phyloP scores from a whole-genome alignment of 345 rosid species.

The Hevea brasiliensis region DNA sequence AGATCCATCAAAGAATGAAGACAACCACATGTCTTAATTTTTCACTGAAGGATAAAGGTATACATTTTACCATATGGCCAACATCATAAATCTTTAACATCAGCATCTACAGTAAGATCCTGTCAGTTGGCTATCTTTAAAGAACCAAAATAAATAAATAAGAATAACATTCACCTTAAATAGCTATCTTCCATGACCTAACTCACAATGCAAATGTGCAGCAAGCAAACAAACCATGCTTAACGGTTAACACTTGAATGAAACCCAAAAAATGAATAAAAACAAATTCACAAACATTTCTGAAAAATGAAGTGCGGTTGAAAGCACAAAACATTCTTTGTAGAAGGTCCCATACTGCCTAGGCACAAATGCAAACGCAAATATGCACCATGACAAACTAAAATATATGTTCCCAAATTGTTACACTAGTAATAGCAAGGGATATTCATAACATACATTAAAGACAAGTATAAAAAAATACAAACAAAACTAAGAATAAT shows the following conservation, averaged over 20 bases:
- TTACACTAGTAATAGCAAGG: not conserved
- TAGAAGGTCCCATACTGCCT: not conserved
- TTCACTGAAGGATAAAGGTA: not conserved
- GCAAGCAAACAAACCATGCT: not conserved
- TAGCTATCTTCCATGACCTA: not conserved
- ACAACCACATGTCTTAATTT: not conserved
- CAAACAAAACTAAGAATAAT: not conserved
- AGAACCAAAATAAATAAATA: not conserved
- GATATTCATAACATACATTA: not conserved
- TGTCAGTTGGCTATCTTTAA: not conserved
- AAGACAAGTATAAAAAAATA: not conserved
- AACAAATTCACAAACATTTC: no score
- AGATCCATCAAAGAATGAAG: not conserved
- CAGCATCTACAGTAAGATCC: not conserved
- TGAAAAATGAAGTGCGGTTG: no score
- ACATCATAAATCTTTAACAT: slow-evolving; percentile 5
- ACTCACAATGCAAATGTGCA: not conserved
- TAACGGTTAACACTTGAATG: no score
- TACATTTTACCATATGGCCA: not conserved
- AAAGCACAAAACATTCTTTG: not conserved
- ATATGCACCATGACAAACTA: not conserved
- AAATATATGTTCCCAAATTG: not conserved
- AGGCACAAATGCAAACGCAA: not conserved
- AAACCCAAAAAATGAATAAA: no score
- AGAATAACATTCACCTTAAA: not conserved